A percentile compares a stretch with the other conserved stretches of the same genome.
These are phyloP conservation scores for Solanum pinnatisectum DNA, from an alignment of 257 asterid species.

Conservation along the genomic window DNA sequence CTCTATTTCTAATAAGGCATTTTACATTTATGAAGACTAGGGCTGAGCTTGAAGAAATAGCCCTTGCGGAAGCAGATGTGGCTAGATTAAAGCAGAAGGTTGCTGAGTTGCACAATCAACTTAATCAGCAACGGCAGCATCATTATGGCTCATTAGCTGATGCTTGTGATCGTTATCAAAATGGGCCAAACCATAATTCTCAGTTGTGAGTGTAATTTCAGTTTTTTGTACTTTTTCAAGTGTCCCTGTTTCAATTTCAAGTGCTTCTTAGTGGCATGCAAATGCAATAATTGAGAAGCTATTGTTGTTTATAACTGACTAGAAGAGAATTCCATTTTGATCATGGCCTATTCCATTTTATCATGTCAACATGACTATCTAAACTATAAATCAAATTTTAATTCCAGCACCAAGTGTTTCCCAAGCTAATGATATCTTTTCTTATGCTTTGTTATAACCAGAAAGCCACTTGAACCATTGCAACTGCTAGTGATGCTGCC, in stretches of 20 bases:
- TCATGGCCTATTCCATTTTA: not conserved
- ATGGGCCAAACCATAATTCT: conserved; percentile 37
- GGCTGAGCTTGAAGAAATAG: conserved; percentile 98
- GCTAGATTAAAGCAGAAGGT: conserved; percentile 92
- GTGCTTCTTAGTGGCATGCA: not conserved
- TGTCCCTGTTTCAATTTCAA: not conserved
- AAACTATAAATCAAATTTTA: not conserved
- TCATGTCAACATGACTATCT: not conserved
- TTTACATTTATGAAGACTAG: conserved; percentile 48
- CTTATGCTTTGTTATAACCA: not conserved
- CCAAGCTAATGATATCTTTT: not conserved
- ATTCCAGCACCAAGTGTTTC: not conserved
- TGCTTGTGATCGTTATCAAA: conserved; percentile 50
- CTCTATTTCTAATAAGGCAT: not conserved
- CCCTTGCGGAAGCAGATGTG: conserved; percentile 98
- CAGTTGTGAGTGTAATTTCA: conserved; percentile 41
- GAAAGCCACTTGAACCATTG: not conserved
- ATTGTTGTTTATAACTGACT: not conserved
- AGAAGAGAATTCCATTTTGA: not conserved
- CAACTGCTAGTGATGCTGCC: not conserved
- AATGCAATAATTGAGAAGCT: not conserved
- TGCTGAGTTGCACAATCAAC: conserved; percentile 93
- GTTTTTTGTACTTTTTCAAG: not conserved
- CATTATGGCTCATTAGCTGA: conserved; percentile 73
- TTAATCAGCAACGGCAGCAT: conserved; percentile 91